phyloP scores from a whole-genome alignment of 2,329 filamentous ascomycete genomes.

The Oidium heveae region DNA sequence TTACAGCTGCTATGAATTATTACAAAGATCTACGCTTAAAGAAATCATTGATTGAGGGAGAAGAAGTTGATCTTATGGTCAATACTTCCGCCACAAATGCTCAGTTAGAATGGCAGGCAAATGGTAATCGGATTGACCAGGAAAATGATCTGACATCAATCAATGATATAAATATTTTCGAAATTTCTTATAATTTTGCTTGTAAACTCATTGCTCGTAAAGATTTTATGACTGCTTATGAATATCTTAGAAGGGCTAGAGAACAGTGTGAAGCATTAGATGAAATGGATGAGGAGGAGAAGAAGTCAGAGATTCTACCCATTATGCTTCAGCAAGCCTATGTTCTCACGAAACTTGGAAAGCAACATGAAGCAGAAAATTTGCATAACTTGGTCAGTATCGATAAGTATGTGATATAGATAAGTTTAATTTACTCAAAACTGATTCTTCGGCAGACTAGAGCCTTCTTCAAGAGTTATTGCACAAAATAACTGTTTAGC shows the following conservation, averaged over 20 bases:
- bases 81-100: conserved; percentile 49
- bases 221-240: conserved; percentile 35
- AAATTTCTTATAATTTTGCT: conserved; percentile 59
- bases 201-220: conserved; percentile 47
- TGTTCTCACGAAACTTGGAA: conserved; percentile 40
- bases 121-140: conserved; percentile 10
- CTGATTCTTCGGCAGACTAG: conserved; percentile 29
- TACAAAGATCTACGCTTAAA: conserved; percentile 32
- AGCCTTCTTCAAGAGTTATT: conserved; percentile 39
- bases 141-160: conserved; percentile 24
- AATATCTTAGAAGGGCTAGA: conserved; percentile 43
- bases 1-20: conserved; percentile 35
- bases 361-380: conserved; percentile 35
- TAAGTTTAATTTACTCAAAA: conserved; percentile 1
- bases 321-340: conserved; percentile 57
- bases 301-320: conserved; percentile 45
- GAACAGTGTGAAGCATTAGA: conserved; percentile 49
- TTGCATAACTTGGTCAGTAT: conserved; percentile 36
- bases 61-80: conserved; percentile 52
- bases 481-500: conserved; percentile 36
- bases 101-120: conserved; percentile 45
- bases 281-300: conserved; percentile 49
- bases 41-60: conserved; percentile 23
- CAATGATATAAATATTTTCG: conserved; percentile 49
- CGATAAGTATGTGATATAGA: conserved; percentile 26